Base-by-base conservation (phyloP, 2,329 filamentous ascomycete genomes). In the Neonectria coccinea region DNA sequence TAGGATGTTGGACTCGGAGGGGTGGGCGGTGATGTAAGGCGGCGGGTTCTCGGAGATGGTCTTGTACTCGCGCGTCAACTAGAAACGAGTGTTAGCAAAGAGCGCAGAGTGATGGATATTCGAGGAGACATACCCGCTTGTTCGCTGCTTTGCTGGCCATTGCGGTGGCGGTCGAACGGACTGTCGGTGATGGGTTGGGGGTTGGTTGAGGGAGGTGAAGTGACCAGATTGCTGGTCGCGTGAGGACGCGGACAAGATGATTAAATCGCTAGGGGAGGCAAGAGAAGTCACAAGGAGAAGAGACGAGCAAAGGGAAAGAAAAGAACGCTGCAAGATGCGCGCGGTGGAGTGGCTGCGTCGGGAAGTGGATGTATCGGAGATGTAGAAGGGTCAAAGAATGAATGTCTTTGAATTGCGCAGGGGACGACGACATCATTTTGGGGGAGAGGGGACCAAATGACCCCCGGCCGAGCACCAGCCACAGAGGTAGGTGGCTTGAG, bases 1-100 rank as follows among this genome's bases (percentile, higher is more conserved):
- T 52, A 97, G 87, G 70, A 97, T 97, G 79, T 97, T 97, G 45
- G 88, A 87, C 70, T 97, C 94, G 42, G 93, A 97, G 11, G 94
- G 94, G 76, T 97, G 94, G 14, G 94, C 94, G 55, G 88, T 85
- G 73, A 97, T 97, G 81, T 93, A 97, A 57, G 94, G 93, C 39
- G 94, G 93, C 11, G 94, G 94, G 74, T 94, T 95, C 73, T 88
- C 84, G 16, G 85, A 83, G 70, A 89, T 89, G 66, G 83, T 81
- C 77, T 88, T 89, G 81, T 86, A 89, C 75, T 89, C 87, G 79
- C 86, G 85, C 70, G 87, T 87, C 77, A 88, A 84, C 86, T 88
- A 69, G 20, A 56, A 55, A 62, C 59, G 11, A 47, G 60, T 9
- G 59, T 77, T 64, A 79, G 76, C 58, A 61, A 14, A 36, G 29